phyloP scores from a whole-genome alignment of 73 alveolate genomes.

The Paramecium biaurelia region DNA sequence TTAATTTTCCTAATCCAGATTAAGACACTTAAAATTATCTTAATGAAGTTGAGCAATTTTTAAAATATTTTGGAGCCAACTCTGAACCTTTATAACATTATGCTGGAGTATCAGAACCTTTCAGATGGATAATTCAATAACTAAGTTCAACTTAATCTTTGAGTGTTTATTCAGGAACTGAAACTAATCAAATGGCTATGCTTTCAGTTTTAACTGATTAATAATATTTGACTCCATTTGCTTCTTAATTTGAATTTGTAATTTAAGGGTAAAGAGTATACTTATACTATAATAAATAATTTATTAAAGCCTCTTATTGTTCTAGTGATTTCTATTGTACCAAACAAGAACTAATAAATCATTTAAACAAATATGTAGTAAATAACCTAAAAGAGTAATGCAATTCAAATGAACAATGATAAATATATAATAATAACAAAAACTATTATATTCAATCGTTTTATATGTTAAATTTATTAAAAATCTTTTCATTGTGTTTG shows the following conservation, averaged over 20 bases:
- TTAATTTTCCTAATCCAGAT: conserved; percentile 23
- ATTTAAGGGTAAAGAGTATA: not conserved
- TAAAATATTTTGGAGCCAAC: not conserved
- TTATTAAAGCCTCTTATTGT: not conserved
- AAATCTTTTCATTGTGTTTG: too few species aligned
- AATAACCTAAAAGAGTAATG: not conserved
- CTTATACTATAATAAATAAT: not conserved
- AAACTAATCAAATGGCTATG: not conserved
- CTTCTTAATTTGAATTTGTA: not conserved
- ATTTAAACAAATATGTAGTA: not conserved
- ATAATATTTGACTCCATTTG: not conserved
- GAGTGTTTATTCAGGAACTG: conserved; percentile 30
- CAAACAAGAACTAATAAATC: not conserved
- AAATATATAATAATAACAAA: too few species aligned
- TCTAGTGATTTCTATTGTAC: not conserved
- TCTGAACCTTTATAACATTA: not conserved
- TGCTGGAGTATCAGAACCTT: conserved; percentile 24
- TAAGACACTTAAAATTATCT: not conserved
- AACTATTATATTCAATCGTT: not conserved
- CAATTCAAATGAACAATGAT: not conserved
- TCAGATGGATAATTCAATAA: not conserved
- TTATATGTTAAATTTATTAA: too few species aligned
- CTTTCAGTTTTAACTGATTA: not conserved
- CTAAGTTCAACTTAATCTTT: not conserved
- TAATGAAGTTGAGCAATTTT: not conserved